These are phyloP conservation scores for Ustilago shanxiensis DNA, from an alignment of 1,284 basidiomycete species.

Conservation along the genomic window DNA sequence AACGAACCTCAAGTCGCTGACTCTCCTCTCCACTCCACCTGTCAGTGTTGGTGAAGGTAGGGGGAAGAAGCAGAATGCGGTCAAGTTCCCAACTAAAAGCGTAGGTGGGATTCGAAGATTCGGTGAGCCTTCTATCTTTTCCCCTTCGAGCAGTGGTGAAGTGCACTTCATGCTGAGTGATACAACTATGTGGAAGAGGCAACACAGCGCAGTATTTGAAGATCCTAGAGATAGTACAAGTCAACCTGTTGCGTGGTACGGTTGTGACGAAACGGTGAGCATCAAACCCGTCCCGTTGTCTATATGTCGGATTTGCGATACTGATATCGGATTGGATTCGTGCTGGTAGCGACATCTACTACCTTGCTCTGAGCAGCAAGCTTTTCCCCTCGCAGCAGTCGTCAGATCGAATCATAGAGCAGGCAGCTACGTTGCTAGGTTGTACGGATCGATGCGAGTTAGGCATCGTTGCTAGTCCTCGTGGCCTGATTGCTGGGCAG, in stretches of 20 bases:
- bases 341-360: constrained; percentile 56
- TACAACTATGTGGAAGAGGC: background rate
- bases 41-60: background rate
- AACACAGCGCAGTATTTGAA: constrained; percentile 42
- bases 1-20: background rate
- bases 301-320: background rate
- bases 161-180: background rate
- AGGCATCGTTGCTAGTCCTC: constrained; percentile 53
- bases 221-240: constrained; percentile 46
- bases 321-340: too few relatives aligned
- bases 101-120: constrained; percentile 17
- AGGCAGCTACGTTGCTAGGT: constrained; percentile 16
- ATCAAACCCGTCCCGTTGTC: too few relatives aligned
- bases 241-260: constrained; percentile 16
- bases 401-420: constrained; percentile 47
- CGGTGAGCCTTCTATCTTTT: constrained; percentile 12
- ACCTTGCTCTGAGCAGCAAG: constrained; percentile 29
- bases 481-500: constrained; percentile 46
- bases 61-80: background rate
- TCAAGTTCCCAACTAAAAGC: constrained; percentile 23
- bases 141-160: background rate
- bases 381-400: constrained; percentile 53
- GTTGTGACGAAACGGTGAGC: constrained; percentile 54
- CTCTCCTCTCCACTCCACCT: background rate
- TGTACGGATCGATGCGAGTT: constrained; percentile 26